Base-by-base conservation (phyloP, 2,329 filamentous ascomycete species). In the Exophiala lecanii-corni region DNA sequence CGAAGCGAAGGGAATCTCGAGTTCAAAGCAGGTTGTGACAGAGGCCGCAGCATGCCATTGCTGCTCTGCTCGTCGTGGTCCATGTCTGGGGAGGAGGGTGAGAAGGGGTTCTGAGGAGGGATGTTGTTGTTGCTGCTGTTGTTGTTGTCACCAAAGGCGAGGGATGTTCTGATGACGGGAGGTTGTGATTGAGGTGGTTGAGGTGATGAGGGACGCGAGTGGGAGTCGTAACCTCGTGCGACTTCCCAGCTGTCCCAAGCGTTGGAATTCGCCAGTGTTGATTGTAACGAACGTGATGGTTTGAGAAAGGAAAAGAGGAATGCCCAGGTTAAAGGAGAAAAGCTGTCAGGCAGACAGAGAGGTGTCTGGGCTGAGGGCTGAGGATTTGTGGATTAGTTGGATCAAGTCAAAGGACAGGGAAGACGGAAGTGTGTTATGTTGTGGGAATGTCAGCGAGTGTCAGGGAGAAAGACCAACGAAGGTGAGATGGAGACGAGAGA, bases 1-100 rank as follows among this genome's bases (percentile, higher is more conserved):
- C 54, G 43, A 39, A 56, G 37, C 38, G 54, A 56, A n/a, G 54
- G 54, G 38, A 56, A 56, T 42, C 54, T 51, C 39, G 54, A 56
- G 30, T 54, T 54, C 32, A 51, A 36, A 16, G 42, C 47, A 3
- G 54, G 54, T 42, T 49, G 43, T 35, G 54, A 56, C 21, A 55
- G 41, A 13, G 54, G 54, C 19, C 54, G 50, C 31, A 54, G 45
- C 23, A 42, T 45, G 20, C 49, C 49, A 30, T 42, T 50, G 33
- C 46, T 48, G 42, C 45, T 44, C 39, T 39, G 37, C n/a, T 39
- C 45, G 36, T 54, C 52, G 25, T 51, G 51, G 39, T 56, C 52
- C 52, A 50, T 54, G 23, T 42, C 32, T 33, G 36, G 36, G 38
- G 44, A 33, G n/a, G 31, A 18, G 12, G 33, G 7, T 13, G 21